Evolutionary conservation across 1,139 yeast species (phyloP), one percentile per base, ranked within the genome.

Genomic region (Candida dubliniensis): DNA sequence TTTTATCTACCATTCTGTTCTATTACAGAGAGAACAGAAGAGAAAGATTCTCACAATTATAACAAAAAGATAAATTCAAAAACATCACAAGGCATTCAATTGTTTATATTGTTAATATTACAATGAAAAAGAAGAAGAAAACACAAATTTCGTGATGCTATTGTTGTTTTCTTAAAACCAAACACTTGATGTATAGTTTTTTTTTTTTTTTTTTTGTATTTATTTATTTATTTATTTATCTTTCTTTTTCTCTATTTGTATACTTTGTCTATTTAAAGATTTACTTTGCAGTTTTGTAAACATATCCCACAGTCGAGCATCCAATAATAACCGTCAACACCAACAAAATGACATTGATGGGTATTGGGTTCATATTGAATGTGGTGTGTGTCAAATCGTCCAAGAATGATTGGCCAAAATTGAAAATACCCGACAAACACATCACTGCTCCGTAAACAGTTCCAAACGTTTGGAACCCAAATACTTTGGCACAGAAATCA

Each of bases 401-500:
- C 57, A 73, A 66, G 15, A 61, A 50, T 41, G 67, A 64, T 51
- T 72, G 77, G 32, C 63, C 57, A 47, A 64, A 63, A 49, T 72
- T 73, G 52, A 69, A 58, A 11, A 69, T 51, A 12, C 78, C 78
- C 5, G 76, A 64, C 36, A 70, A 59, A 47, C 71, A 14, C 30
- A 71, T 69, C 31, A 72, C 67, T n/a, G 71, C 58, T 3, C 78
- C 78, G 50, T 73, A 73, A 24, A 73, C 70, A 3, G 77, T 71
- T 6, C 78, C 78, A 53, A 73, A 73, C 11, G 77, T 73, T 46
- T 72, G 76, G 47, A 72, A 73, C 8, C 78, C 78, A 57, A 73
- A 73, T 29, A 73, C 76, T 52, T 73, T 73, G 40, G 77, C 77
- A 52, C 76, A 73, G 45, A 67, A 65, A 47, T 73, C 78, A 8